Evolutionary conservation across 805 yeast species (phyloP), one percentile per base, ranked within the genome.

Genomic region (Ogataea ramenticola): DNA sequence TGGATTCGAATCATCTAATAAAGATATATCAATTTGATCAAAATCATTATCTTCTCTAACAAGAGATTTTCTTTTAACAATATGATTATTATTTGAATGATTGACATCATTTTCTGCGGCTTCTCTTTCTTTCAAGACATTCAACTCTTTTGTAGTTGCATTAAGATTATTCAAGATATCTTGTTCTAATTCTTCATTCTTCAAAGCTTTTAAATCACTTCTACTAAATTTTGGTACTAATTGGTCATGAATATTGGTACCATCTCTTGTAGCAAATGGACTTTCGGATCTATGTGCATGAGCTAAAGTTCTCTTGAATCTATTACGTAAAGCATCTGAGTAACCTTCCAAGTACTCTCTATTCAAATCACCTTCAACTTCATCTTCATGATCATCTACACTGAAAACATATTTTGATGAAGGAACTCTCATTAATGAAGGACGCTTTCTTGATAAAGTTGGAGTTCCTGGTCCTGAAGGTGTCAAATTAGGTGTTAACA

Each of bases 341-440:
- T 77, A 79, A 0, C 93, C 93, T 55, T 84, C 95, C 29, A 79
- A 53, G 55, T 84, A 86, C 49, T 77, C 76, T 21, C 78, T 60
- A 46, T 72, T 76, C 43, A 73, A 61, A 50, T 77, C 85, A 16
- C 74, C 77, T 47, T 78, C 83, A 16, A 80, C 71, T 49, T 86
- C 96, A 49, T 77, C 76, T 36, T 84, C 77, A 53, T 83, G 88
- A 60, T 87, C 96, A 57, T 87, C 96, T 0, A 86, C 95, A 31
- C 89, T 80, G 58, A 81, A 87, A 0, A 84, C 67, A 44, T 64
- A 65, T 43, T 57, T 60, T 2, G 62, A 44, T 4, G 61, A 55
- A 2, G 64, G 53, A 21, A 58, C 56, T 38, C 60, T 61, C 38
- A 53, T 50, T 1, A 59, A 40, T 21, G 32, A 52, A 8, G 61